Evolutionary conservation across 768 basidiomycete genomes (phyloP).

Genomic region (Mycena chlorophos): DNA sequence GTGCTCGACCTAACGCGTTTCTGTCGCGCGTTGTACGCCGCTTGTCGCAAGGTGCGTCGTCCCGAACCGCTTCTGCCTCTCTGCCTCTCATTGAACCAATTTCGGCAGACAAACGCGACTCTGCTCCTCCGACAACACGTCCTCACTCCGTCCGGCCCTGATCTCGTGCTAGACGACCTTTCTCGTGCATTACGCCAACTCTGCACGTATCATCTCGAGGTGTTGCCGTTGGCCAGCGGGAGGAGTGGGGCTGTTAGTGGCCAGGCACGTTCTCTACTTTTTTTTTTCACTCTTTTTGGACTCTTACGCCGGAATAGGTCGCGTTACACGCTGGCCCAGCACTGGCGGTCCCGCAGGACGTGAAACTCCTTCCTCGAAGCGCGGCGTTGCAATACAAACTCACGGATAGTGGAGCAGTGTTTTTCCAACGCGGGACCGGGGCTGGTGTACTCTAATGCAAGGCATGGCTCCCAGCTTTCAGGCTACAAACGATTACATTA

Average conservation of each 20-base stretch:
- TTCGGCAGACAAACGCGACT: conserved; percentile 48
- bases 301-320: conserved; percentile 39
- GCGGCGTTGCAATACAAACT: conserved; percentile 70
- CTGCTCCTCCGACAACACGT: conserved; percentile 68
- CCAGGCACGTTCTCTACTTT: conserved; percentile 58
- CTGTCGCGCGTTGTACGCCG: conserved; percentile 54
- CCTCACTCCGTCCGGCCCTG: conserved; percentile 42
- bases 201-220: conserved; percentile 70
- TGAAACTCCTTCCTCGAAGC: conserved; percentile 50
- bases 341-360: conserved; percentile 28
- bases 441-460: conserved; percentile 53
- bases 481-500: no score
- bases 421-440: conserved; percentile 74
- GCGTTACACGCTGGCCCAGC: conserved; percentile 61
- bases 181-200: conserved; percentile 61
- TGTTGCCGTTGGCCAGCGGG: conserved; percentile 69
- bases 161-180: conserved; percentile 52
- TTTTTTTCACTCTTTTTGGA: not conserved
- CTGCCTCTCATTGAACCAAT: conserved; percentile 1
- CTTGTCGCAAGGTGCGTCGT: conserved; percentile 53
- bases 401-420: conserved; percentile 62
- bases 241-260: conserved; percentile 78
- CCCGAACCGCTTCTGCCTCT: not conserved
- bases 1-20: conserved; percentile 55
- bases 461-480: no score